Percentiles rank a stretch among this genome's conserved stretches.
phyloP scores from a whole-genome alignment of 768 basidiomycete species.

The Leucogyrophana mollusca region DNA sequence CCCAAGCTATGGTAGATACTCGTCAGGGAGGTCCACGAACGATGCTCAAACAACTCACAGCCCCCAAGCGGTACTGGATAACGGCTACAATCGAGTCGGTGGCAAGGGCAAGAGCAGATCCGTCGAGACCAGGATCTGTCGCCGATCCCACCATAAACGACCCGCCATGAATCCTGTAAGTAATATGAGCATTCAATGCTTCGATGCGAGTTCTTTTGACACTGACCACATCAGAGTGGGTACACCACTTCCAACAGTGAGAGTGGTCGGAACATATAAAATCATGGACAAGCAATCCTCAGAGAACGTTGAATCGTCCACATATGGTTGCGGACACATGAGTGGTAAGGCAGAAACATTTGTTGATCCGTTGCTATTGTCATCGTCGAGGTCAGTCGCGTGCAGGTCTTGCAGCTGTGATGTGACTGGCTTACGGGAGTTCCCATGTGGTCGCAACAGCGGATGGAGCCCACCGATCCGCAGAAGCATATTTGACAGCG shows the following conservation, averaged over 20 bases:
- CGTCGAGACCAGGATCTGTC: slow-evolving; percentile 71
- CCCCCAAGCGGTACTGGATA: slow-evolving; percentile 82
- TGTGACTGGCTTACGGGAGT: slow-evolving; percentile 52
- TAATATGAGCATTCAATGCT: not conserved
- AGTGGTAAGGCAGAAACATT: slow-evolving; percentile 59
- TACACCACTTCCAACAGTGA: slow-evolving; percentile 29
- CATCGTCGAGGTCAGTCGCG: not conserved
- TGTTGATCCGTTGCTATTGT: slow-evolving; percentile 45
- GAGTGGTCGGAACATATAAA: slow-evolving; percentile 59
- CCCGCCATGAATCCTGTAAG: slow-evolving; percentile 84
- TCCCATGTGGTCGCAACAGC: slow-evolving; percentile 53
- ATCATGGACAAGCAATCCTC: slow-evolving; percentile 87
- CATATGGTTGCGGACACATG: slow-evolving; percentile 65
- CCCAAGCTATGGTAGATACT: slow-evolving; percentile 50
- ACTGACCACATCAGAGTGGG: slow-evolving; percentile 65
- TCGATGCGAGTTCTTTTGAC: not conserved
- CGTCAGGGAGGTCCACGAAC: slow-evolving; percentile 3
- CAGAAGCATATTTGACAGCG: slow-evolving; percentile 65
- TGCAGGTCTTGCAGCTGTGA: slow-evolving; percentile 2
- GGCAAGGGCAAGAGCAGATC: slow-evolving; percentile 66
- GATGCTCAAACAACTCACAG: slow-evolving; percentile 40
- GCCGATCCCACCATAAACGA: slow-evolving; percentile 75
- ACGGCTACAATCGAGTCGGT: slow-evolving; percentile 79
- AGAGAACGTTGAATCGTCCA: slow-evolving; percentile 46
- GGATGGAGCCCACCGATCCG: slow-evolving; percentile 60